Evolutionary conservation across 768 basidiomycete species (phyloP).

Genomic region (Mycena haematopus): DNA sequence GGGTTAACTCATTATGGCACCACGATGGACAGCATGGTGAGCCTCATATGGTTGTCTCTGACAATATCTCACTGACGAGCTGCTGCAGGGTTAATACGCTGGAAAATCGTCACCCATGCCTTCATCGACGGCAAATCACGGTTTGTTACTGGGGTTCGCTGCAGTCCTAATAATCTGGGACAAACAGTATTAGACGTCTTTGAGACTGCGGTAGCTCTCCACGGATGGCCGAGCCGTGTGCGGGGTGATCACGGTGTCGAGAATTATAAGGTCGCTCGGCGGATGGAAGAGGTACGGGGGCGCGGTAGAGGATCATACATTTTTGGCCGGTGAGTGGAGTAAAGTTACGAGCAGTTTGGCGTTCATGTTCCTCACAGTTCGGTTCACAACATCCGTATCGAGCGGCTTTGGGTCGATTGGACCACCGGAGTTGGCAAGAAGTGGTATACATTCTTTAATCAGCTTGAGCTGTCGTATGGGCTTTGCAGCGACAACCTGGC

Average conservation of each 20-base stretch:
- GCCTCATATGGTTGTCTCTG: neutral
- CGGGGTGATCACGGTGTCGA: conserved; percentile 49
- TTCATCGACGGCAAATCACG: conserved; percentile 43
- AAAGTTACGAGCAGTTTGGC: neutral
- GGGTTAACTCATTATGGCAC: conserved; percentile 32
- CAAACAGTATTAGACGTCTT: conserved; percentile 45
- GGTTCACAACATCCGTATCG: conserved; percentile 48
- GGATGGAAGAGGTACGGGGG: conserved; percentile 35
- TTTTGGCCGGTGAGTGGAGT: conserved; percentile 38
- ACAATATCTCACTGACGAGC: neutral
- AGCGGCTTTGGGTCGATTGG: conserved; percentile 48
- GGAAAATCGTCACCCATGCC: conserved; percentile 42
- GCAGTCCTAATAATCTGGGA: conserved; percentile 45
- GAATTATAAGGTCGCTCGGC: conserved; percentile 42
- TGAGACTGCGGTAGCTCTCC: conserved; percentile 23
- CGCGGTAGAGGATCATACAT: conserved; percentile 41
- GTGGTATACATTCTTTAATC: conserved; percentile 45
- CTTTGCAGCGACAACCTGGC: conserved; percentile 33
- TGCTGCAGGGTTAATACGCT: conserved; percentile 40
- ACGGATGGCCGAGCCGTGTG: conserved; percentile 40
- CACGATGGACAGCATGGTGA: conserved; percentile 33
- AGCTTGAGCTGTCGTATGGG: conserved; percentile 38
- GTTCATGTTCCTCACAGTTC: no score
- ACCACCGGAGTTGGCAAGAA: conserved; percentile 41
- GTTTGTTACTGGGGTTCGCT: conserved; percentile 39